phyloP scores from a whole-genome alignment of 306 rosid genomes.

The Malus sieversii region DNA sequence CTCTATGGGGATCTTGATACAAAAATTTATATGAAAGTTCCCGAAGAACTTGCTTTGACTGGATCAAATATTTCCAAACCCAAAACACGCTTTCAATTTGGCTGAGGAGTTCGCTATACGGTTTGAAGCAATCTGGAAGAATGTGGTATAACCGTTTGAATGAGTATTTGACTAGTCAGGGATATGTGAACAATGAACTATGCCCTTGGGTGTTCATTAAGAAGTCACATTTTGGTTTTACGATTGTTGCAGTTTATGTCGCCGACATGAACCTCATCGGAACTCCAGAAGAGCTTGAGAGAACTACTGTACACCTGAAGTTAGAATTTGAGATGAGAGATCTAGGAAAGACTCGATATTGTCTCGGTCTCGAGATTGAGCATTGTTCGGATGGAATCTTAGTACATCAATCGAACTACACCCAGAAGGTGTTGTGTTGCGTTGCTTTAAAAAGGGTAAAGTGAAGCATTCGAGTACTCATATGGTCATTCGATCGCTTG shows the following conservation, averaged over 20 bases:
- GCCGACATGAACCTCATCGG: not conserved
- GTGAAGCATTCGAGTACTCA: not conserved
- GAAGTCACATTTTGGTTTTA: not conserved
- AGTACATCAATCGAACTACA: not conserved
- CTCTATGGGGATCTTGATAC: too few relatives aligned
- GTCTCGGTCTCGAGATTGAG: not conserved
- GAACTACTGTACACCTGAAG: not conserved
- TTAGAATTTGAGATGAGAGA: not conserved
- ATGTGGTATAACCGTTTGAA: not conserved
- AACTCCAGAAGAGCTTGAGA: not conserved
- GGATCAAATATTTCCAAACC: too few relatives aligned
- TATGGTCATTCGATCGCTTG: not conserved
- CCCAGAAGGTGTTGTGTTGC: not conserved
- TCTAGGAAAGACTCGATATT: not conserved
- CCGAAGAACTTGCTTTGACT: too few relatives aligned
- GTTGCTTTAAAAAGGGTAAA: not conserved
- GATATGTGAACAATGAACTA: not conserved
- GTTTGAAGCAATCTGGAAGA: not conserved
- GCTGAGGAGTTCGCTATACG: too few relatives aligned
- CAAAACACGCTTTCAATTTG: too few relatives aligned
- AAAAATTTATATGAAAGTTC: too few relatives aligned
- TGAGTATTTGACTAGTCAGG: not conserved
- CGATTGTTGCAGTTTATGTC: not conserved
- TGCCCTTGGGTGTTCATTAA: not conserved
- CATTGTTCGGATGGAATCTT: not conserved